A percentile compares a stretch with the other conserved stretches of the same genome.
These are phyloP conservation scores for Alisma plantagoaquatica DNA, from an alignment of 106 monocot species.

Conservation along the genomic window DNA sequence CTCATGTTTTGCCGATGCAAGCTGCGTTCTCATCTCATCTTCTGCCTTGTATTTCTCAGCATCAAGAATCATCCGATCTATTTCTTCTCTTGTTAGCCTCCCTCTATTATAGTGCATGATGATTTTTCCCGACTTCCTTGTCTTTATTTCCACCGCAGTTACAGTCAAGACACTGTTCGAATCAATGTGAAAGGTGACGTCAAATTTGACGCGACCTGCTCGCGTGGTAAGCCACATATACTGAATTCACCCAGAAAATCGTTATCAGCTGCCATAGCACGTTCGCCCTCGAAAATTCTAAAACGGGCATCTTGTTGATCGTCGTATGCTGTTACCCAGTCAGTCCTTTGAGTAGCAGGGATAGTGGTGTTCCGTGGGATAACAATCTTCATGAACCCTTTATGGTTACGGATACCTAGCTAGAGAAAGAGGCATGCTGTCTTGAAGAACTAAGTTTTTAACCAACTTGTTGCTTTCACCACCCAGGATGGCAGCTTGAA, in stretches of 20 bases:
- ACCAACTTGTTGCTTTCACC: constrained; percentile 28
- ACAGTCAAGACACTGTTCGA: constrained; percentile 55
- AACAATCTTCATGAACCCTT: no score
- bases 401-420: constrained; percentile 3
- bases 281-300: constrained; percentile 36
- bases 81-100: constrained; percentile 11
- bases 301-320: constrained; percentile 42
- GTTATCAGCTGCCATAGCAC: constrained; percentile 2
- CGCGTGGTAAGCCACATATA: constrained; percentile 50
- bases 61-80: constrained; percentile 4
- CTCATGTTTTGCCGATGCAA: constrained; percentile 45
- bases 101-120: constrained; percentile 6
- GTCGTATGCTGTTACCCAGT: constrained; percentile 42
- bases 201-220: constrained; percentile 41
- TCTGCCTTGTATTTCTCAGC: constrained; percentile 33
- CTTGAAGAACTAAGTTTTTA: constrained; percentile 29
- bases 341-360: constrained; percentile 46
- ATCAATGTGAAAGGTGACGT: constrained; percentile 53
- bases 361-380: constrained; percentile 58
- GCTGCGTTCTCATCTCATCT: constrained; percentile 35
- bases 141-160: constrained; percentile 48
- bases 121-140: constrained; percentile 22
- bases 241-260: constrained; percentile 42
- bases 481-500: no score
- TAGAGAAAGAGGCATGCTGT: constrained; percentile 19